phyloP scores from a whole-genome alignment of 73 alveolate genomes.

The Vitrella brassicaformis region DNA sequence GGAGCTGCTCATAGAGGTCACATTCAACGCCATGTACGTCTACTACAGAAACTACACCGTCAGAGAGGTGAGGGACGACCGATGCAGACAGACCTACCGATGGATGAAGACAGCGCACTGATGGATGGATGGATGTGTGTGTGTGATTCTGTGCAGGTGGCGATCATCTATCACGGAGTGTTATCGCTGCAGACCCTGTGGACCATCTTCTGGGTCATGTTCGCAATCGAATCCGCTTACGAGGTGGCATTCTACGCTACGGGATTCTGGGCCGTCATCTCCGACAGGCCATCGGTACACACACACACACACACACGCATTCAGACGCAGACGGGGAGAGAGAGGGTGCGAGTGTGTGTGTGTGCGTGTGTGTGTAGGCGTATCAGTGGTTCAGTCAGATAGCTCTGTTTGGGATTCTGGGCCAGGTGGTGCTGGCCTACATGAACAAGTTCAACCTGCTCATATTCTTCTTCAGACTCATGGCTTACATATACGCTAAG shows the following conservation, averaged over 20 bases:
- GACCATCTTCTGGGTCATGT: not conserved
- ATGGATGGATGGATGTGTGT: not conserved
- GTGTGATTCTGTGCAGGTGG: not conserved
- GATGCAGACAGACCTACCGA: too few relatives aligned
- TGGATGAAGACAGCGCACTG: not conserved
- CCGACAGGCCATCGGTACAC: not conserved
- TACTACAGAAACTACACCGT: not conserved
- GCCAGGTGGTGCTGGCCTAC: not conserved
- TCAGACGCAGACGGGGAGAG: too few relatives aligned
- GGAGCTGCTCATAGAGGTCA: not conserved
- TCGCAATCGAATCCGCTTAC: not conserved
- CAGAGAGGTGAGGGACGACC: not conserved
- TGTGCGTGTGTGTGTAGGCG: too few relatives aligned
- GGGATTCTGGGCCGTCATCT: not conserved
- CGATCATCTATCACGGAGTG: not conserved
- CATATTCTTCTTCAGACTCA: not conserved
- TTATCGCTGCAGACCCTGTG: not conserved
- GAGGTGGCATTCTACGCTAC: not conserved
- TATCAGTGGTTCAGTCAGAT: not conserved
- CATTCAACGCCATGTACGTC: not conserved
- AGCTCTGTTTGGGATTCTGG: not conserved
- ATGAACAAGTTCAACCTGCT: not conserved
- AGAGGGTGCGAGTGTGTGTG: too few relatives aligned
- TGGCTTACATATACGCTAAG: not conserved
- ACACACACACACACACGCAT: too few relatives aligned